Evolutionary conservation across 305 asterid genomes (phyloP).

Genomic region (Withania somnifera): DNA sequence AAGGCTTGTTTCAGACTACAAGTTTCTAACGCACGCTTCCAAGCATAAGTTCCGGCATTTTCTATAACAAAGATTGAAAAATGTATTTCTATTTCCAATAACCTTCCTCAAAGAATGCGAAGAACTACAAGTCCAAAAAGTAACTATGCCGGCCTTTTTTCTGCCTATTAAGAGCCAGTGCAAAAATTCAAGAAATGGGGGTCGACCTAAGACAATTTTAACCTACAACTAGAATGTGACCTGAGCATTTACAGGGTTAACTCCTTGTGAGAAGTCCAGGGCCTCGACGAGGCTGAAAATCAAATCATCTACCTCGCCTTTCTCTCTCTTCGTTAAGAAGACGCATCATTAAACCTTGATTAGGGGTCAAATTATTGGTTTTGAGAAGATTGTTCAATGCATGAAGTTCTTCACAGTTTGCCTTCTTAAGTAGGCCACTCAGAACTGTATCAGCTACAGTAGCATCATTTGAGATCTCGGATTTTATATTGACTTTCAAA

Average conservation of each 20-base stretch:
- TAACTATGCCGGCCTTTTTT: not conserved
- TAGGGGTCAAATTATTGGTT: slow-evolving; percentile 17
- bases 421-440: slow-evolving; percentile 52
- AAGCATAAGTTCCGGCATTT: not conserved
- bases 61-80: not conserved
- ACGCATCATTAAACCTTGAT: slow-evolving; percentile 27
- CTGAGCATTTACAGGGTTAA: slow-evolving; percentile 9
- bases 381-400: slow-evolving; percentile 30
- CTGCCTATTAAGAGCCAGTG: not conserved
- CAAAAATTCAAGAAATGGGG: slow-evolving; percentile 5
- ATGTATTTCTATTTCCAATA: not conserved
- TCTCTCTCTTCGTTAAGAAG: slow-evolving; percentile 42
- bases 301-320: slow-evolving; percentile 24
- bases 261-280: not conserved
- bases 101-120: not conserved
- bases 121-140: not conserved
- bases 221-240: slow-evolving; percentile 3
- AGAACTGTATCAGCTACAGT: slow-evolving; percentile 26
- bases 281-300: slow-evolving; percentile 5
- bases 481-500: slow-evolving; percentile 16
- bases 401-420: slow-evolving; percentile 44
- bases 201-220: slow-evolving; percentile 2
- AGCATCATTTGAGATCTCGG: slow-evolving; percentile 22
- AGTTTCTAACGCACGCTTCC: not conserved
- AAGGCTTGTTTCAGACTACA: not conserved